Conservation (phyloP, 805 yeast genomes). For the Candida insectorum region DNA sequence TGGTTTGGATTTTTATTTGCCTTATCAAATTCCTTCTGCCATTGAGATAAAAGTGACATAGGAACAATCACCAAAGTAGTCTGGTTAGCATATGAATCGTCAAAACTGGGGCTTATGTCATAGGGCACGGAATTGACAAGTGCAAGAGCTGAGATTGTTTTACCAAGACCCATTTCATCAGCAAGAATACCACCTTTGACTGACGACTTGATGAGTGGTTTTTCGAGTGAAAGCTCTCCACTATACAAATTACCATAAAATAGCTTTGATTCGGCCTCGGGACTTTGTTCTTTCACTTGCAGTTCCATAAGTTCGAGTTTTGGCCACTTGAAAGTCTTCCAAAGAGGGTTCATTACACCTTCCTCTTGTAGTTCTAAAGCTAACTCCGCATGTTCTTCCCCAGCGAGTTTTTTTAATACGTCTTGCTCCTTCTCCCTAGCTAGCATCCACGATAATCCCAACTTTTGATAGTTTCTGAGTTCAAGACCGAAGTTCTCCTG, state of each 20-base stretch:
- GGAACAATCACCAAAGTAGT: conserved; percentile 85
- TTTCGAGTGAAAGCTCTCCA: conserved; percentile 70
- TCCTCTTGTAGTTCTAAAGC: conserved; percentile 31
- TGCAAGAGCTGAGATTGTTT: conserved; percentile 80
- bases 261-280: conserved; percentile 11
- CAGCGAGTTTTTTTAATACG: conserved; percentile 29
- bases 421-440: conserved; percentile 64
- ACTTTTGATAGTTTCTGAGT: conserved; percentile 75
- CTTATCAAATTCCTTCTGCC: conserved; percentile 77
- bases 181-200: conserved; percentile 86
- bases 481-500: conserved; percentile 48
- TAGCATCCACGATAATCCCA: conserved; percentile 89
- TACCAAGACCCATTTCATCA: conserved; percentile 97
- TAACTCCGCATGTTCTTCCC: conserved; percentile 1
- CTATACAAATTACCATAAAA: conserved; percentile 79
- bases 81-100: conserved; percentile 49
- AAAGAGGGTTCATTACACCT: conserved; percentile 74
- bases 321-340: conserved; percentile 86
- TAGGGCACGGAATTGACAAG: conserved; percentile 62
- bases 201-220: conserved; percentile 60
- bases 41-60: conserved; percentile 85
- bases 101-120: conserved; percentile 30
- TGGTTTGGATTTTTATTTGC: conserved; percentile 46
- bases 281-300: not conserved
- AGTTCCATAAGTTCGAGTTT: conserved; percentile 1